Evolutionary conservation across 768 basidiomycete genomes (phyloP).

Genomic region (Cubamyces sp.): DNA sequence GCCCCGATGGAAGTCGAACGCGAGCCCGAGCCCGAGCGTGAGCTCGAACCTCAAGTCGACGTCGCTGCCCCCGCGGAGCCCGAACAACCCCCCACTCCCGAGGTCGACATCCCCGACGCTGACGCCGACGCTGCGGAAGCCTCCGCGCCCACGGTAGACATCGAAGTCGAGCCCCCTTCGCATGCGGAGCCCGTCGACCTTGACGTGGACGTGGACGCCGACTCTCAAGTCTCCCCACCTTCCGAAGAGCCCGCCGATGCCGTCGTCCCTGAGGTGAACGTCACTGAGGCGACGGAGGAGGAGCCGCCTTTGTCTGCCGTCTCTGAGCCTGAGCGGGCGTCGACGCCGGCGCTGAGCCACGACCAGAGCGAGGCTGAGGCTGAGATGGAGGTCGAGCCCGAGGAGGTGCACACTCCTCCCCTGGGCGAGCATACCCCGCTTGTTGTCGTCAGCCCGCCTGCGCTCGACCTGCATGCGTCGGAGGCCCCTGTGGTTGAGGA

Average conservation of each 20-base stretch:
- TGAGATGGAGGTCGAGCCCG: slow-evolving; percentile 23
- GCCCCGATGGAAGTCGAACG: slow-evolving; percentile 12
- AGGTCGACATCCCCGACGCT: slow-evolving; percentile 23
- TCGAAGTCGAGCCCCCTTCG: slow-evolving; percentile 19
- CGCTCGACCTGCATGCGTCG: not conserved
- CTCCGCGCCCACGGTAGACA: slow-evolving; percentile 3
- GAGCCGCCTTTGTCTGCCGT: not conserved
- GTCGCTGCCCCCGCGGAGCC: not conserved
- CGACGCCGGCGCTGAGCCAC: slow-evolving; percentile 13
- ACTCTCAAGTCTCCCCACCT: not conserved
- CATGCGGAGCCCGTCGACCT: slow-evolving; percentile 11
- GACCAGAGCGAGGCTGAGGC: slow-evolving; percentile 10
- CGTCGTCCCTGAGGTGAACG: not conserved
- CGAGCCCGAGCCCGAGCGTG: not conserved
- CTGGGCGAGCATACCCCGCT: slow-evolving; percentile 14
- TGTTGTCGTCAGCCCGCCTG: slow-evolving; percentile 6
- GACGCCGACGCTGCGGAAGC: not conserved
- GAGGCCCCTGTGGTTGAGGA: not conserved
- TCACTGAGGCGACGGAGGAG: not conserved
- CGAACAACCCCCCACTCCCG: slow-evolving; percentile 13
- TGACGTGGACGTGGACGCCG: not conserved
- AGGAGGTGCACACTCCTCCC: slow-evolving; percentile 21
- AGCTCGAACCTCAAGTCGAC: too few species aligned
- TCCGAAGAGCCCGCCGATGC: not conserved
- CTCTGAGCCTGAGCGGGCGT: not conserved